phyloP scores from a whole-genome alignment of 2,329 filamentous ascomycete species.

The Biscogniauxia mediterranea region DNA sequence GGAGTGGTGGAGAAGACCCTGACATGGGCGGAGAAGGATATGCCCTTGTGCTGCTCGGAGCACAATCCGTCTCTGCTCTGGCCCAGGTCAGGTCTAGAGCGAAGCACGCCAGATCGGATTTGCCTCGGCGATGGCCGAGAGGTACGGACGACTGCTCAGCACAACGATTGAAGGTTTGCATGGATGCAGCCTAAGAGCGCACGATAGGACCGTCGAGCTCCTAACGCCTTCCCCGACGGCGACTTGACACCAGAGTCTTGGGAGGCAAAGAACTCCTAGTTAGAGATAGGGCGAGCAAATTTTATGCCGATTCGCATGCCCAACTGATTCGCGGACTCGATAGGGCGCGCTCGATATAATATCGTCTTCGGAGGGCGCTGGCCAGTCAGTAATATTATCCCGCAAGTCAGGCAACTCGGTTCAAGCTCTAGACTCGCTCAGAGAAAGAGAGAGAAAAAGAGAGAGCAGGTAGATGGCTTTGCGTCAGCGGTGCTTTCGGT shows the following conservation, averaged over 20 bases:
- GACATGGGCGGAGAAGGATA: conserved; percentile 76
- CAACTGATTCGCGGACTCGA: conserved; percentile 20
- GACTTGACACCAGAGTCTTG: conserved; percentile 18
- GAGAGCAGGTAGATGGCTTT: conserved; percentile 9
- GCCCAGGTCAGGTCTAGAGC: conserved; percentile 56
- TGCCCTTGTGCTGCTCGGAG: conserved; percentile 54
- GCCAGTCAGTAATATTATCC: conserved; percentile 18
- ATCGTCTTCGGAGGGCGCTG: conserved; percentile 11
- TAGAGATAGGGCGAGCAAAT: conserved; percentile 13
- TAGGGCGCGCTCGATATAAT: conserved; percentile 9
- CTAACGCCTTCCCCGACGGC: conserved; percentile 24
- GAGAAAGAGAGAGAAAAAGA: background rate
- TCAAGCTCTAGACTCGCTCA: conserved; percentile 5
- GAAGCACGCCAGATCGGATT: conserved; percentile 53
- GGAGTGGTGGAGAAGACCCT: conserved; percentile 61
- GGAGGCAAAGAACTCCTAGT: conserved; percentile 14
- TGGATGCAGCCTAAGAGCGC: conserved; percentile 41
- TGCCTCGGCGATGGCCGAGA: conserved; percentile 59
- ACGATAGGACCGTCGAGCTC: conserved; percentile 26
- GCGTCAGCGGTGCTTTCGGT: conserved; percentile 9
- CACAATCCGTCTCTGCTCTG: conserved; percentile 52
- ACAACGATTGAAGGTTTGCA: conserved; percentile 51
- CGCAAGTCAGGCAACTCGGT: conserved; percentile 11
- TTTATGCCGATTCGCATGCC: conserved; percentile 23
- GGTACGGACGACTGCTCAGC: conserved; percentile 44